Percentiles rank a stretch among this genome's conserved stretches.
phyloP scores from a whole-genome alignment of 306 rosid genomes.

The Purshia tridentata region DNA sequence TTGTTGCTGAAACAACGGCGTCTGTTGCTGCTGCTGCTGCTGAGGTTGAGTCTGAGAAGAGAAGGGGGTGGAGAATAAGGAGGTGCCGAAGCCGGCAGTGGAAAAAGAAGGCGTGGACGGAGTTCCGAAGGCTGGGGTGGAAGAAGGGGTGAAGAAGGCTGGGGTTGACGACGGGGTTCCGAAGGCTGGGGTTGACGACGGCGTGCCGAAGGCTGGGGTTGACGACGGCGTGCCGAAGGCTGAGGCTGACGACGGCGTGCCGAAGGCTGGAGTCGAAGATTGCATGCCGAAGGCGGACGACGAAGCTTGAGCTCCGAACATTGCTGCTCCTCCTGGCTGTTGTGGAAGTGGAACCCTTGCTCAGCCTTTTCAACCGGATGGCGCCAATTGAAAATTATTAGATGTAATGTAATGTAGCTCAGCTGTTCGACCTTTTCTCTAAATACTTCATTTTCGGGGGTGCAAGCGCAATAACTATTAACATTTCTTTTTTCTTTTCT shows the following conservation, averaged over 20 bases:
- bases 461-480: too few species aligned
- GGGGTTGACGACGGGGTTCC: slow-evolving; percentile 43
- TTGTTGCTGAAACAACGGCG: slow-evolving; percentile 37
- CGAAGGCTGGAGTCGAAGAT: slow-evolving; percentile 48
- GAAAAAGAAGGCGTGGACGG: slow-evolving; percentile 50
- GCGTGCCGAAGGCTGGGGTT: slow-evolving; percentile 43
- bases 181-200: slow-evolving; percentile 37
- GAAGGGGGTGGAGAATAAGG: slow-evolving; percentile 56
- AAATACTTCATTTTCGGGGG: too few species aligned
- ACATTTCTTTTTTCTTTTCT: too few species aligned
- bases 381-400: too few species aligned
- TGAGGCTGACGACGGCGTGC: slow-evolving; percentile 32
- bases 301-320: slow-evolving; percentile 45
- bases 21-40: slow-evolving; percentile 32
- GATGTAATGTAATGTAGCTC: too few species aligned
- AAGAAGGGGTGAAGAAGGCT: slow-evolving; percentile 50
- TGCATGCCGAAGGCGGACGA: slow-evolving; percentile 48
- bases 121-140: slow-evolving; percentile 59
- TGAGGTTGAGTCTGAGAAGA: slow-evolving; percentile 50
- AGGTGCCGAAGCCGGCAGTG: slow-evolving; percentile 61
- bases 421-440: too few species aligned
- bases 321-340: not conserved
- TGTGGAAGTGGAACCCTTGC: not conserved
- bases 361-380: too few species aligned
- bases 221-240: slow-evolving; percentile 59